phyloP scores from a whole-genome alignment of 139 green algal species.

The Klebsormidium nitens region DNA sequence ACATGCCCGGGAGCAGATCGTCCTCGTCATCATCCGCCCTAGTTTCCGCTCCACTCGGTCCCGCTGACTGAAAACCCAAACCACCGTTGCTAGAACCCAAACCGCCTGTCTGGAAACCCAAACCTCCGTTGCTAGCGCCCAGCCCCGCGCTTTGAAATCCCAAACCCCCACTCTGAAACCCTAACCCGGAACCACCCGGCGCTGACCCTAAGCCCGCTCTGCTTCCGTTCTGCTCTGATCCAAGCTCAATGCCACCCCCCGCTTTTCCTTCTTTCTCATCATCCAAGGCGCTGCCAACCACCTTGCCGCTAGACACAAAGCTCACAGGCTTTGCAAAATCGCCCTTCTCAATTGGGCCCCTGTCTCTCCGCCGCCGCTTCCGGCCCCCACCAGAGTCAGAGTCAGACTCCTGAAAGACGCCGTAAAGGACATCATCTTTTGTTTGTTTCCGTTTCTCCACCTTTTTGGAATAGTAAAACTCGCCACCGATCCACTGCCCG shows the following conservation, averaged over 20 bases:
- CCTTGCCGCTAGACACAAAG: conserved; percentile 71
- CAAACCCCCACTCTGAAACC: not conserved
- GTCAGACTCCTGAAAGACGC: conserved; percentile 63
- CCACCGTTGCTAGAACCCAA: conserved; percentile 9
- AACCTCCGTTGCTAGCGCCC: too few relatives aligned
- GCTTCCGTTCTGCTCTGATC: too few relatives aligned
- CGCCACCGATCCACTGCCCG: conserved; percentile 69
- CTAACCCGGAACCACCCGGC: not conserved
- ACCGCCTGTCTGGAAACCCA: not conserved
- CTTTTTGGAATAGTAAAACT: conserved; percentile 72
- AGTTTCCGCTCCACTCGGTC: not conserved
- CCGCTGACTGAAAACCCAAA: not conserved
- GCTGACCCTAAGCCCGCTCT: too few relatives aligned
- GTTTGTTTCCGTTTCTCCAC: conserved; percentile 63
- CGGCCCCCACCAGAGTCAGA: conserved; percentile 27
- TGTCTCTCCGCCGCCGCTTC: conserved; percentile 21
- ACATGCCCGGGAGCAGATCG: conserved; percentile 65
- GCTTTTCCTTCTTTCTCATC: conserved; percentile 19
- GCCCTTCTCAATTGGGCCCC: conserved; percentile 24
- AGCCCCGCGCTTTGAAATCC: not conserved
- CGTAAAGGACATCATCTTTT: conserved; percentile 80
- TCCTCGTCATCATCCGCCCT: conserved; percentile 47
- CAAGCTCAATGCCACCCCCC: too few relatives aligned
- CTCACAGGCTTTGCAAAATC: conserved; percentile 67
- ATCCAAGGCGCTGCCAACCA: conserved; percentile 24